Evolutionary conservation across 768 basidiomycete genomes (phyloP).

Genomic region (Boletus bicolor): DNA sequence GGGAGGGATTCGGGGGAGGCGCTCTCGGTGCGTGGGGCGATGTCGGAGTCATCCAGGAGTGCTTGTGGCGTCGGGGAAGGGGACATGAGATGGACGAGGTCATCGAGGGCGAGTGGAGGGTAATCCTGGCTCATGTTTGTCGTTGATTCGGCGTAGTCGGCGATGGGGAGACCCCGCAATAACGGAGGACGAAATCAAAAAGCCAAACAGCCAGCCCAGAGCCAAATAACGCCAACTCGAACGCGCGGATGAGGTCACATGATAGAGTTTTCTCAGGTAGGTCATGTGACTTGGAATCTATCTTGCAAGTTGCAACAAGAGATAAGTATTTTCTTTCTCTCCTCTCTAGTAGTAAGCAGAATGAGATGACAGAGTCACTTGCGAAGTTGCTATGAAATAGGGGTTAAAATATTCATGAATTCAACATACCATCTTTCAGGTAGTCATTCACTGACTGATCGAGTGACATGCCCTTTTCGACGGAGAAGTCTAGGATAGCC

Average conservation of each 20-base stretch:
- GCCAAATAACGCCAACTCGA: conserved; percentile 34
- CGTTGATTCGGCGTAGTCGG: not conserved
- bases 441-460: no score
- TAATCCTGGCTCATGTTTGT: conserved; percentile 32
- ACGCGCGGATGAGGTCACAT: conserved; percentile 36
- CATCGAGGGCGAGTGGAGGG: conserved; percentile 48
- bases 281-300: conserved; percentile 21
- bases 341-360: no score
- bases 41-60: conserved; percentile 18
- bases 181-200: conserved; percentile 28
- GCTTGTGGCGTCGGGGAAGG: conserved; percentile 42
- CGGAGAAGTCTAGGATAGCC: not conserved
- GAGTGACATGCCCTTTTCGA: not conserved
- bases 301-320: no score
- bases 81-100: conserved; percentile 53
- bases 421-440: not conserved
- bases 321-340: no score
- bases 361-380: not conserved
- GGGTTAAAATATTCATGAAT: not conserved
- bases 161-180: conserved; percentile 6
- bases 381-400: not conserved
- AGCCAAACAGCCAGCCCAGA: conserved; percentile 21
- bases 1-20: conserved; percentile 39
- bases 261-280: conserved; percentile 23
- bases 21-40: conserved; percentile 20